These are phyloP conservation scores for Bruguiera gymnorhiza DNA, from an alignment of 345 rosid species.

Conservation along the genomic window DNA sequence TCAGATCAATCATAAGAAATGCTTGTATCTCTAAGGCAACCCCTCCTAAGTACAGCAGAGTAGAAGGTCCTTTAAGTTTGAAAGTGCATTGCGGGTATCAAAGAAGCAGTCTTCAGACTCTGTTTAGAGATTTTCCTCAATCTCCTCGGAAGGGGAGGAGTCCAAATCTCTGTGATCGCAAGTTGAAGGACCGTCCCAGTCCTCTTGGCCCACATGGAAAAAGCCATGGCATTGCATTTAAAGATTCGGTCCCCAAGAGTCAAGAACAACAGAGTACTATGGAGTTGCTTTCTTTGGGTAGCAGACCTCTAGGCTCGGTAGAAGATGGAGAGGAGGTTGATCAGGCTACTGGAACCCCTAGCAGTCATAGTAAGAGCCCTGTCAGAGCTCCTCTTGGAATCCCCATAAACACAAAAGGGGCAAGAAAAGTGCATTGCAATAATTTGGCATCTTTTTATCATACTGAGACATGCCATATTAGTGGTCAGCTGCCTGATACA, in stretches of 20 bases:
- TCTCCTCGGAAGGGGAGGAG: slow-evolving; percentile 58
- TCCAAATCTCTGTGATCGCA: slow-evolving; percentile 31
- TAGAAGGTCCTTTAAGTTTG: slow-evolving; percentile 21
- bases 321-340: slow-evolving; percentile 31
- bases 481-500: slow-evolving; percentile 21
- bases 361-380: slow-evolving; percentile 23
- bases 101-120: slow-evolving; percentile 39
- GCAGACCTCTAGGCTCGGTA: slow-evolving; percentile 18
- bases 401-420: background rate
- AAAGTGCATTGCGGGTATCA: slow-evolving; percentile 39
- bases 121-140: slow-evolving; percentile 46
- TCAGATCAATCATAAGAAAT: slow-evolving; percentile 22
- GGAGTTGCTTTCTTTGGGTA: slow-evolving; percentile 23
- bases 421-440: slow-evolving; percentile 11
- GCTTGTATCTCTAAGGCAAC: slow-evolving; percentile 8
- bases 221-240: slow-evolving; percentile 35
- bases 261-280: slow-evolving; percentile 27
- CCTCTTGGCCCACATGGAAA: slow-evolving; percentile 55
- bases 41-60: slow-evolving; percentile 22
- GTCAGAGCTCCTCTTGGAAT: slow-evolving; percentile 29
- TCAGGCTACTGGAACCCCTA: slow-evolving; percentile 22
- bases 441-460: background rate
- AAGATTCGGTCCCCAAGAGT: slow-evolving; percentile 21
- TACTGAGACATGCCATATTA: slow-evolving; percentile 10
- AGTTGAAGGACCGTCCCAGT: slow-evolving; percentile 50